Evolutionary conservation across 306 rosid genomes (phyloP), one percentile per base, ranked within the genome.

Genomic region (Gleditsia sinensis): DNA sequence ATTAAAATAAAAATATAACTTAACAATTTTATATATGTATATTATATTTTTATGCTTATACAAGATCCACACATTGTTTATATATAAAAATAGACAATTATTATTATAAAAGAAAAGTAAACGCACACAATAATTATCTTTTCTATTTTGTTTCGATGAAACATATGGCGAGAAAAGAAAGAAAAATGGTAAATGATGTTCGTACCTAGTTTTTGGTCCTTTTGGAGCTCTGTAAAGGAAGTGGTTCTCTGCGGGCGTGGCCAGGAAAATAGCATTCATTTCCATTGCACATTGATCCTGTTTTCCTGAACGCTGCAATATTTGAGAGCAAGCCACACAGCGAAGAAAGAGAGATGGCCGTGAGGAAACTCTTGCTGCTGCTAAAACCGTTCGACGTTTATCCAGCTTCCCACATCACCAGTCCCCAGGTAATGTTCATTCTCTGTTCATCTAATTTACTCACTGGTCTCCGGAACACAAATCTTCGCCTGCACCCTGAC

Each of bases 331-430:
- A 53, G 55, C 39, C 2, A 67, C 9, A 16, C 14, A 49, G 72
- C 28, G 53, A 40, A 16, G 34, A 64, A 36, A 63, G 51, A 51
- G 64, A 32, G 49, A 91, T 90, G 94, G 82, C 83, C 54, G 74
- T 48, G 73, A 88, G 82, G 89, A 87, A 80, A 78, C 50, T 91
- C 51, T 28, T 91, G 69, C 58, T 91, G 74, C 78, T 91, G 53
- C 74, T 88, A 21, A 91, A 94, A 75, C 91, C 97, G 42, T 83
- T 83, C 40, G 84, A 56, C 50, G 74, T 45, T 6, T 85, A 84
- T 75, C 86, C 93, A 45, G 76, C 84, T 71, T 76, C 87, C 60
- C 82, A 81, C 78, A 24, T 72, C 83, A 56, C 84, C 62, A 80
- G 51, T 20, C 87, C 96, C 40, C 91, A 71, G 91, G 96, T 89